phyloP scores from a whole-genome alignment of 345 rosid genomes.

The Brassica carinata region DNA sequence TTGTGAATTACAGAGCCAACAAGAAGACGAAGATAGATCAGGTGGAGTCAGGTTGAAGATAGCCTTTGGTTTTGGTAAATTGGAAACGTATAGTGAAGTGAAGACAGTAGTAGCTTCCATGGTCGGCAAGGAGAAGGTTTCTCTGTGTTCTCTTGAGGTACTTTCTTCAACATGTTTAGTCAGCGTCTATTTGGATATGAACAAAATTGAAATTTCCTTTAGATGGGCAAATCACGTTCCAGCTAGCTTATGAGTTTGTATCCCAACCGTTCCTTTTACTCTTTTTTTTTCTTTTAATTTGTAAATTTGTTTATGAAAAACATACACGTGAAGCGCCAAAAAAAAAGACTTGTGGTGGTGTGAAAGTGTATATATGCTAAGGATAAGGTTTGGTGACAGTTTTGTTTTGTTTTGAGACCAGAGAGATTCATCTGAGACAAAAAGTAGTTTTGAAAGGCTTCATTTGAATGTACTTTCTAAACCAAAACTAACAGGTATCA shows the following conservation, averaged over 20 bases:
- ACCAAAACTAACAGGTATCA: constrained; percentile 51
- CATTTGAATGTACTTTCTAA: constrained; percentile 12
- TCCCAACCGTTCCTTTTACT: no score
- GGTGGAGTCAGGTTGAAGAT: constrained; percentile 32
- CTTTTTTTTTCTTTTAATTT: no score
- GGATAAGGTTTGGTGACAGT: constrained; percentile 26
- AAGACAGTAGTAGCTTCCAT: constrained; percentile 63
- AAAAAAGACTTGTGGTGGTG: constrained; percentile 13
- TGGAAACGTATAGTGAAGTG: constrained; percentile 43
- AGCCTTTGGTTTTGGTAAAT: constrained; percentile 44
- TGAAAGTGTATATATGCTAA: not conserved
- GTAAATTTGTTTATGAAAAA: no score
- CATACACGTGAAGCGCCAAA: not conserved
- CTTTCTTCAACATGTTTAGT: not conserved
- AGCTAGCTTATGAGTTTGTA: no score
- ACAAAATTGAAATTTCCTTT: no score
- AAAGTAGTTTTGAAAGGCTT: not conserved
- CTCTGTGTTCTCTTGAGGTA: not conserved
- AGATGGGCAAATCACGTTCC: no score
- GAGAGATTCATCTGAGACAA: not conserved
- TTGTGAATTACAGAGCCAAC: constrained; percentile 32
- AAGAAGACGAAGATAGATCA: constrained; percentile 41
- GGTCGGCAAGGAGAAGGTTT: not conserved
- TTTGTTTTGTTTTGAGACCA: not conserved
- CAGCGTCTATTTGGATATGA: not conserved